These are phyloP conservation scores for Cubamyces lactineus DNA, from an alignment of 768 basidiomycete genomes.

Conservation along the genomic window DNA sequence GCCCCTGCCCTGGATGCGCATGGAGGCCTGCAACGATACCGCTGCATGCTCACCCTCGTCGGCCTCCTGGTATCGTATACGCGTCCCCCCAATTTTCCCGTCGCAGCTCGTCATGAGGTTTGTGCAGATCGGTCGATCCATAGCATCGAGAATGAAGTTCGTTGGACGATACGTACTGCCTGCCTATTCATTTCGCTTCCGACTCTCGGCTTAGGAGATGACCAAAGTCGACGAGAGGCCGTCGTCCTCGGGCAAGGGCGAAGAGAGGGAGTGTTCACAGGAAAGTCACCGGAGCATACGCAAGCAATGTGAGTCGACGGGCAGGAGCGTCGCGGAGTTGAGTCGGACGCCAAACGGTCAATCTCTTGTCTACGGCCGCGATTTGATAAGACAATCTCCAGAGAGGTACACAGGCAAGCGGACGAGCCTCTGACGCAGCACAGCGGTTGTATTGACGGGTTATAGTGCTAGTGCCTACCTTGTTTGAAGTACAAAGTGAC, in stretches of 20 bases:
- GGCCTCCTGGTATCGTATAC: background rate
- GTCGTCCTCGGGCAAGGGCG: background rate
- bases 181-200: background rate
- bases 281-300: background rate
- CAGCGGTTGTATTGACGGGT: background rate
- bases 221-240: no score
- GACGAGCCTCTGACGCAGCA: background rate
- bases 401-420: background rate
- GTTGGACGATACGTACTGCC: constrained; percentile 1
- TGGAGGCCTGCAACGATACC: background rate
- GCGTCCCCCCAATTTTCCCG: background rate
- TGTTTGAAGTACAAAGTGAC: background rate
- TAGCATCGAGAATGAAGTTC: background rate
- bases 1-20: background rate
- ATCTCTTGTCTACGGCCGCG: background rate
- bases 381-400: constrained; percentile 7
- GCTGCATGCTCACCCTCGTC: background rate
- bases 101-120: constrained; percentile 12
- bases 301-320: background rate
- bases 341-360: constrained; percentile 10
- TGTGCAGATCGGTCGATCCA: constrained; percentile 6
- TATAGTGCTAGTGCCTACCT: background rate
- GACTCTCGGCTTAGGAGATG: no score
- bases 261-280: background rate
- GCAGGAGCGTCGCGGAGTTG: constrained; percentile 12